Percentiles rank a stretch among this genome's conserved stretches.
These are phyloP conservation scores for Teratosphaeria gauchensis DNA, from an alignment of 2,329 filamentous ascomycete species.

Conservation along the genomic window DNA sequence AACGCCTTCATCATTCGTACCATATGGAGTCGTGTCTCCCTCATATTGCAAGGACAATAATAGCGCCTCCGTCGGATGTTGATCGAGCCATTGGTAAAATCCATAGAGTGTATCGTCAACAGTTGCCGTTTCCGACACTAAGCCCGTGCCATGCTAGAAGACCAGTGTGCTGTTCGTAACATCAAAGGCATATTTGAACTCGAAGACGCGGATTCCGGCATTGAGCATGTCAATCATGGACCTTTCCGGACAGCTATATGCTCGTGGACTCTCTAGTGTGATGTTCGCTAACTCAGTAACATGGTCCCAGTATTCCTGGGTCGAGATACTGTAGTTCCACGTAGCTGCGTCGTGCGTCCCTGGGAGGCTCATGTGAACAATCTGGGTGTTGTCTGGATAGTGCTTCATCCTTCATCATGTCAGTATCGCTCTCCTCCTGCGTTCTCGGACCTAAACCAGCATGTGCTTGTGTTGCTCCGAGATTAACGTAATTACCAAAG, in stretches of 20 bases:
- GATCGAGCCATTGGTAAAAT: conserved; percentile 41
- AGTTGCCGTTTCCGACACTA: conserved; percentile 36
- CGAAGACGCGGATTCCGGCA: too few species aligned
- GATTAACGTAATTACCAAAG: conserved; percentile 29
- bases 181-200: conserved; percentile 27
- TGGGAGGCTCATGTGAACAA: conserved; percentile 31
- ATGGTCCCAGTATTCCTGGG: conserved; percentile 31
- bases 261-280: too few species aligned
- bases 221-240: too few species aligned
- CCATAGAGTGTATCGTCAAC: conserved; percentile 38
- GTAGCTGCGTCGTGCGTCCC: conserved; percentile 43
- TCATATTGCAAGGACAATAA: conserved; percentile 43
- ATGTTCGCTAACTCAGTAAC: too few species aligned
- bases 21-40: conserved; percentile 21
- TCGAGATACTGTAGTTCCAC: conserved; percentile 41
- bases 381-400: conserved; percentile 32
- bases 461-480: conserved; percentile 3
- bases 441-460: not conserved
- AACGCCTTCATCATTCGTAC: conserved; percentile 26
- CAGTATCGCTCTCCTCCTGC: conserved; percentile 6
- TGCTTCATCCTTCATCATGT: conserved; percentile 35
- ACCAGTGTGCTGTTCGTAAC: conserved; percentile 36
- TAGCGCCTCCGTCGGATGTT: conserved; percentile 37
- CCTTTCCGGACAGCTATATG: too few species aligned
- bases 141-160: conserved; percentile 40